Evolutionary conservation across 768 basidiomycete species (phyloP).

Genomic region (Gloeopeniophorella convolvens): DNA sequence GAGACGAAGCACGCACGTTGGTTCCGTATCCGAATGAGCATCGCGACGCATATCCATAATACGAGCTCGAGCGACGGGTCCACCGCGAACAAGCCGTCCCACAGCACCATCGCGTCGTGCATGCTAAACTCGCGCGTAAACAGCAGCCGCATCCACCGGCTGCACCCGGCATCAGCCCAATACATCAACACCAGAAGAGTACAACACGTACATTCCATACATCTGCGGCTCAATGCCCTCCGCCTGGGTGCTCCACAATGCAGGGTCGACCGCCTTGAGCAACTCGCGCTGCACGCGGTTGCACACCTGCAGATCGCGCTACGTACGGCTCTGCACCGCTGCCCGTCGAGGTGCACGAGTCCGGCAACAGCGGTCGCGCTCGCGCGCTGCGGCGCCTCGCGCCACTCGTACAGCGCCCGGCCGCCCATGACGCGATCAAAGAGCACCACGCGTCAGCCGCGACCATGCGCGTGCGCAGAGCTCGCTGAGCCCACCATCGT

Average conservation of each 20-base stretch:
- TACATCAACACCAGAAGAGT: not conserved
- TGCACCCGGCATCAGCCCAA: conserved; percentile 28
- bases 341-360: conserved; percentile 37
- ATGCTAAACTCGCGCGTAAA: conserved; percentile 91
- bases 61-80: conserved; percentile 73
- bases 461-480: conserved; percentile 60
- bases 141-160: conserved; percentile 89
- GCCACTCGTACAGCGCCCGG: conserved; percentile 58
- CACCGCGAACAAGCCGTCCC: conserved; percentile 93
- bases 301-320: conserved; percentile 74
- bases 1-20: conserved; percentile 47
- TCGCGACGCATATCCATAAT: conserved; percentile 86
- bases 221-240: conserved; percentile 93
- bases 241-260: conserved; percentile 69
- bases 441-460: conserved; percentile 83
- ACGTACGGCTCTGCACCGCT: conserved; percentile 57
- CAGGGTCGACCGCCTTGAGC: conserved; percentile 73
- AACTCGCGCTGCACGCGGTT: conserved; percentile 69
- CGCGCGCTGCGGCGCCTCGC: conserved; percentile 24
- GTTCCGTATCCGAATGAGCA: conserved; percentile 92
- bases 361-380: conserved; percentile 38
- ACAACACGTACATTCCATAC: conserved; percentile 76
- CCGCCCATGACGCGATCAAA: conserved; percentile 76
- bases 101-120: conserved; percentile 75
- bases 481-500: conserved; percentile 42